phyloP scores from a whole-genome alignment of 2,329 filamentous ascomycete species.

The Colletotrichum orchidophilum region DNA sequence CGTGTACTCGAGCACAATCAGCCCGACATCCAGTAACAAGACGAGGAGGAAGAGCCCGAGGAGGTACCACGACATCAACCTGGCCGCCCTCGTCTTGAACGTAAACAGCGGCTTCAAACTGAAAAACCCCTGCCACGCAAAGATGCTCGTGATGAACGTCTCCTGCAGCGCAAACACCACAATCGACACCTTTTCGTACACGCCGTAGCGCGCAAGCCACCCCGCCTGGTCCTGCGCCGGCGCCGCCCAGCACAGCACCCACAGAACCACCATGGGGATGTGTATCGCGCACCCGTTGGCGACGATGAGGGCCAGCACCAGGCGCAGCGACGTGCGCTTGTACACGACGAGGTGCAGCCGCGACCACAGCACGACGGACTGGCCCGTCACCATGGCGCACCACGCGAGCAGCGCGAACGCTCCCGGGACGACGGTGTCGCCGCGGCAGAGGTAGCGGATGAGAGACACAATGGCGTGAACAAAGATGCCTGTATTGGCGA shows the following conservation, averaged over 20 bases:
- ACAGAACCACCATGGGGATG: constrained; percentile 58
- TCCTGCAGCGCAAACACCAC: constrained; percentile 66
- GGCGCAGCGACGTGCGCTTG: constrained; percentile 7
- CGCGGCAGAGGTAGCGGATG: constrained; percentile 44
- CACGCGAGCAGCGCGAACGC: constrained; percentile 43
- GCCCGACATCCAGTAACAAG: constrained; percentile 48
- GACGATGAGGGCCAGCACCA: constrained; percentile 61
- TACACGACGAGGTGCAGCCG: constrained; percentile 64
- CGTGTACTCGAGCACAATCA: constrained; percentile 50
- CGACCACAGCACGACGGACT: constrained; percentile 45
- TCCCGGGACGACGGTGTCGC: constrained; percentile 55
- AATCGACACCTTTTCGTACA: constrained; percentile 65
- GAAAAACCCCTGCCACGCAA: constrained; percentile 59
- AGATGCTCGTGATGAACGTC: constrained; percentile 60
- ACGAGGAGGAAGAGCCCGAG: constrained; percentile 50
- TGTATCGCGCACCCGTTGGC: constrained; percentile 58
- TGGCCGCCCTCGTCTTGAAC: constrained; percentile 50
- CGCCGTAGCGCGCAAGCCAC: constrained; percentile 45
- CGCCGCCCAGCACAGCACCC: constrained; percentile 50
- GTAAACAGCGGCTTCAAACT: constrained; percentile 26
- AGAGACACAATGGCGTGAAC: constrained; percentile 64
- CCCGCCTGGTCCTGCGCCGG: constrained; percentile 31
- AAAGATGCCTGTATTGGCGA: constrained; percentile 51
- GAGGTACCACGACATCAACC: constrained; percentile 49
- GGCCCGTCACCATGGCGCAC: constrained; percentile 66